Conservation (phyloP, 768 basidiomycete species). For the Clitopilus hobsonii region DNA sequence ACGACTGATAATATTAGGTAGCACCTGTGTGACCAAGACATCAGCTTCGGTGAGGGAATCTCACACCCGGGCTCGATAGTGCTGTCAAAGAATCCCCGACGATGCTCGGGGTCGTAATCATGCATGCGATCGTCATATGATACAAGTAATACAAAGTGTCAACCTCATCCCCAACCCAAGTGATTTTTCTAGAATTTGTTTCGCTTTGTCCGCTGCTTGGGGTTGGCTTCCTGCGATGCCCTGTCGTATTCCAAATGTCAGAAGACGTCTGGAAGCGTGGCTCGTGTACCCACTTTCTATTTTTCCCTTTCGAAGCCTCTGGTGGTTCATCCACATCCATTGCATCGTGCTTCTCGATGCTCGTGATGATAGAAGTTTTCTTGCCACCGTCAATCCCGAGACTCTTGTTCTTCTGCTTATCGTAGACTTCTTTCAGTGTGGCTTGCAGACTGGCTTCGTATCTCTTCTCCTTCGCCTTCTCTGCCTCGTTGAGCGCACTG, state of each 20-base stretch:
- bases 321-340: conserved; percentile 70
- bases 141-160: not conserved
- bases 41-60: not conserved
- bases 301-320: conserved; percentile 46
- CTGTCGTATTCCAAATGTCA: conserved; percentile 14
- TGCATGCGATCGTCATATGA: not conserved
- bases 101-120: not conserved
- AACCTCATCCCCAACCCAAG: not conserved
- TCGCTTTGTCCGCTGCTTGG: conserved; percentile 52
- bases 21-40: not conserved
- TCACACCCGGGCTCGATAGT: not conserved
- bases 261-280: conserved; percentile 2
- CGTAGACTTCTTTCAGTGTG: conserved; percentile 56
- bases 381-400: conserved; percentile 20
- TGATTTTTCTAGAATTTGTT: conserved; percentile 39
- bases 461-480: conserved; percentile 39
- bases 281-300: conserved; percentile 48
- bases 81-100: not conserved
- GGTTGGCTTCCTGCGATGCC: conserved; percentile 34
- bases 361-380: conserved; percentile 8
- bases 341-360: conserved; percentile 25
- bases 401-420: conserved; percentile 58
- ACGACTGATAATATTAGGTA: not conserved
- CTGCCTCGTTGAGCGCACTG: conserved; percentile 33
- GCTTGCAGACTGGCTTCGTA: conserved; percentile 52